phyloP scores from a whole-genome alignment of 495 filamentous ascomycete species.

The Delitschia confertaspora region DNA sequence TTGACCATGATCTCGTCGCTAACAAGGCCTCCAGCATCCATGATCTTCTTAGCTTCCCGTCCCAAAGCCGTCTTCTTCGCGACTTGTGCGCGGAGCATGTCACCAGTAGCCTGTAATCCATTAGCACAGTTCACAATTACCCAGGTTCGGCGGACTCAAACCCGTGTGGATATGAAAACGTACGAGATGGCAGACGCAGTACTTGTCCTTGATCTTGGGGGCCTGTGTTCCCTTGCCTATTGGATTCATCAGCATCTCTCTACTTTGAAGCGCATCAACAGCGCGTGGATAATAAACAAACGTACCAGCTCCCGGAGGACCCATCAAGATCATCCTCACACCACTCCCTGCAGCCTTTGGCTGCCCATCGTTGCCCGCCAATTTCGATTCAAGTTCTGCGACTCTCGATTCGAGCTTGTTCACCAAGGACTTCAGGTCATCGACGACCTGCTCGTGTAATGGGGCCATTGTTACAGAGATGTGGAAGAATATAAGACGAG shows the following conservation, averaged over 20 bases:
- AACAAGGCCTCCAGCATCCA: constrained; percentile 95
- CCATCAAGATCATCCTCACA: constrained; percentile 94
- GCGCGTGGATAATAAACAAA: constrained; percentile 17
- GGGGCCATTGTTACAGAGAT: constrained; percentile 30
- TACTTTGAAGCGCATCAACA: neutral
- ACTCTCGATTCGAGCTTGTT: constrained; percentile 76
- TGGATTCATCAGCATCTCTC: too few species aligned
- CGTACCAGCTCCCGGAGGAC: constrained; percentile 93
- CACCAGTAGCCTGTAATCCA: constrained; percentile 75
- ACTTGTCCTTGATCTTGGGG: constrained; percentile 95
- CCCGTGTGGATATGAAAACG: constrained; percentile 34
- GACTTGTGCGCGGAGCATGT: constrained; percentile 98
- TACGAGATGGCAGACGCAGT: constrained; percentile 93
- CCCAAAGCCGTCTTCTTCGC: constrained; percentile 94
- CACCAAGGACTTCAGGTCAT: constrained; percentile 48
- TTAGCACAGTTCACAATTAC: constrained; percentile 15
- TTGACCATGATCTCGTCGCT: constrained; percentile 98
- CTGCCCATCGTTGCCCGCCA: constrained; percentile 39
- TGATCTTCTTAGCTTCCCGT: constrained; percentile 99
- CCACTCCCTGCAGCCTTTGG: constrained; percentile 43
- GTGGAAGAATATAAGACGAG: constrained; percentile 3
- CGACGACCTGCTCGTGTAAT: constrained; percentile 29
- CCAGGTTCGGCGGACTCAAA: too few species aligned
- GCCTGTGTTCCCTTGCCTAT: constrained; percentile 98
- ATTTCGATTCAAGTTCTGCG: constrained; percentile 60